Percentiles rank a stretch among this genome's conserved stretches.
phyloP scores from a whole-genome alignment of 257 asterid genomes.

The Salvia rosmarinus region DNA sequence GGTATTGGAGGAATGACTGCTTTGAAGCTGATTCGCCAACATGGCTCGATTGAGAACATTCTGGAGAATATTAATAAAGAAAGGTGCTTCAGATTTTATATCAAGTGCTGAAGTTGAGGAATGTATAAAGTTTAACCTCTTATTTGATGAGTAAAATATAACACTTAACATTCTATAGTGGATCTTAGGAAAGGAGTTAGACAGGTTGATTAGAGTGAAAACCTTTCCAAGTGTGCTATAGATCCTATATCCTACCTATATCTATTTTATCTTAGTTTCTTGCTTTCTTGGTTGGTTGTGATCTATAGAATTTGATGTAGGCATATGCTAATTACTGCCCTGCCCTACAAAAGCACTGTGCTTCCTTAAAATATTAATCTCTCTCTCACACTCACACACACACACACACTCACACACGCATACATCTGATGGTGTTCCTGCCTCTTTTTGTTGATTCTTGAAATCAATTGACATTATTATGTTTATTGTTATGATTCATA shows the following conservation, averaged over 20 bases:
- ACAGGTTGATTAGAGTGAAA: neutral
- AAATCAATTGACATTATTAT: constrained; percentile 15
- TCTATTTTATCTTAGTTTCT: neutral
- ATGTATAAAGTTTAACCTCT: constrained; percentile 5
- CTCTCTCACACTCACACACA: neutral
- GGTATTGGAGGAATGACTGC: constrained; percentile 98
- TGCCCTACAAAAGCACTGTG: neutral
- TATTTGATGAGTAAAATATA: constrained; percentile 18
- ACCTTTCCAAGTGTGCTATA: neutral
- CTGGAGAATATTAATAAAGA: constrained; percentile 90
- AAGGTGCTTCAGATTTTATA: constrained; percentile 56
- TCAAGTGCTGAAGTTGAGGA: constrained; percentile 17
- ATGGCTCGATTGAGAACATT: constrained; percentile 82
- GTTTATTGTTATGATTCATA: neutral
- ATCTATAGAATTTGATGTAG: neutral
- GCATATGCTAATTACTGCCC: neutral
- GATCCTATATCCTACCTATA: neutral
- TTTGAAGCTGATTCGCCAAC: constrained; percentile 91
- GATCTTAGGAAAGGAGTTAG: constrained; percentile 13
- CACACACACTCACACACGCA: neutral
- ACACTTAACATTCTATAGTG: neutral
- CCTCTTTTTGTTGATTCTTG: constrained; percentile 21
- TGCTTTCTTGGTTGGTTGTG: constrained; percentile 16
- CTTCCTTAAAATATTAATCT: neutral
- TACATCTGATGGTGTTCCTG: neutral